These are phyloP conservation scores for Funneliformis caledonium DNA, from an alignment of 371 early-diverging fungal species.

Conservation along the genomic window DNA sequence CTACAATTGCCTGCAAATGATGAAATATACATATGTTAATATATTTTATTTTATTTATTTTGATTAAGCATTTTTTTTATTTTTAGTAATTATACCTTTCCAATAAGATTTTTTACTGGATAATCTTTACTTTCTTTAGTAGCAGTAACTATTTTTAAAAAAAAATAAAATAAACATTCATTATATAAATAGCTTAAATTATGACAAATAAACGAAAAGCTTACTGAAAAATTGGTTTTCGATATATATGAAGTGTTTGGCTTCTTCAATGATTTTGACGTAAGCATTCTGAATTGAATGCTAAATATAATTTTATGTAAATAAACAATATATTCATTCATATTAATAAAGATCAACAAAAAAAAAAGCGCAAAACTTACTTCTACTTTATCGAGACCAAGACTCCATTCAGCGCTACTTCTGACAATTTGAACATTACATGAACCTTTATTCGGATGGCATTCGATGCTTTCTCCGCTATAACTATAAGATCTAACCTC, in stretches of 20 bases:
- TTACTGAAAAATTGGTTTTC: conserved; percentile 95
- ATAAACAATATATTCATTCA: background rate
- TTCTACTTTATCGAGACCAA: conserved; percentile 58
- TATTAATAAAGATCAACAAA: background rate
- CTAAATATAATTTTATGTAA: conserved; percentile 46
- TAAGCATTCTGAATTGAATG: conserved; percentile 88
- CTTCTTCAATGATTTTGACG: conserved; percentile 66
- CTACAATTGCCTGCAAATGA: conserved; percentile 39
- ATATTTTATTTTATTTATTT: background rate
- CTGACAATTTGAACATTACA: conserved; percentile 73
- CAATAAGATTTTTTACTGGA: conserved; percentile 71
- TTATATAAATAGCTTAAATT: background rate
- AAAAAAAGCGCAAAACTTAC: conserved; percentile 38
- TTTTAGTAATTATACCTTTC: conserved; percentile 51
- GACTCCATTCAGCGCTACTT: conserved; percentile 70
- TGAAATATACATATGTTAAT: background rate
- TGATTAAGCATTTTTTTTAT: background rate
- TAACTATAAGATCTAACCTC: conserved; percentile 42
- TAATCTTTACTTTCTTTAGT: conserved; percentile 64
- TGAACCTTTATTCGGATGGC: conserved; percentile 62
- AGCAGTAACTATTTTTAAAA: conserved; percentile 59
- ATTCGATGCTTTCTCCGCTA: conserved; percentile 64
- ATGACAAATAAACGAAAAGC: background rate
- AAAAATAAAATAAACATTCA: conserved; percentile 36
- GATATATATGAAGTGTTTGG: conserved; percentile 89